Evolutionary conservation across 1,139 yeast species (phyloP), one percentile per base, ranked within the genome.

Genomic region (Wickerhamomyces sp.): DNA sequence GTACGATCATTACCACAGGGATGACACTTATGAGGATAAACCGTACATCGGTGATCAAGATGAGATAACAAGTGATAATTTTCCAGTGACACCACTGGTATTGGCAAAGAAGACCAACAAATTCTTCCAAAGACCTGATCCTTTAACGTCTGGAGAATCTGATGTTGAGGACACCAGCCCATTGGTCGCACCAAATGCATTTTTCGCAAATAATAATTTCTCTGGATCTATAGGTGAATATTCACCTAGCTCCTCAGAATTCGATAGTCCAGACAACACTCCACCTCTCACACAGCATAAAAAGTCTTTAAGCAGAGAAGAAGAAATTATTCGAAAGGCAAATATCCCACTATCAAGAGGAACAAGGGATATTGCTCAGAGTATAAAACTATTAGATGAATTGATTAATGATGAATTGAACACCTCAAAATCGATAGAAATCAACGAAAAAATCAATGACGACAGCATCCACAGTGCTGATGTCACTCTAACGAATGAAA

Each of bases 201-300:
- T 55, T 34, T 46, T 45, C 36, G 25, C 40, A 8, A 43, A 40
- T 10, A 38, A 35, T 7, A 49, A 49, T 28, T 42, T 36, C 17
- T 48, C 55, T 3, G 56, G 56, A 5, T 53, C 69, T 3, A 66
- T 68, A 31, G 72, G 72, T 1, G 69, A 68, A 18, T 68, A 61
- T 47, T 66, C 71, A 1, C 72, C 72, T 14, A 63, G 68, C 12
- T 64, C 70, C 2, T 63, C 69, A 1, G 71, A 66, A 37, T 57
- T 63, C 40, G 60, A 54, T 17, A 51, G 58, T 13, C 55, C 58
- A 4, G 56, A 43, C 16, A 35, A 45, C n/a, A 51, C 54, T 15
- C 55, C 55, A 9, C 47, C 46, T 7, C 28, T 41, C 32, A 36
- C 18, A 7, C 33, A 39, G 17, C 24, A 20, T 17, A 39, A 30